Evolutionary conservation across 306 rosid species (phyloP).

Genomic region (Casuarina glauca): DNA sequence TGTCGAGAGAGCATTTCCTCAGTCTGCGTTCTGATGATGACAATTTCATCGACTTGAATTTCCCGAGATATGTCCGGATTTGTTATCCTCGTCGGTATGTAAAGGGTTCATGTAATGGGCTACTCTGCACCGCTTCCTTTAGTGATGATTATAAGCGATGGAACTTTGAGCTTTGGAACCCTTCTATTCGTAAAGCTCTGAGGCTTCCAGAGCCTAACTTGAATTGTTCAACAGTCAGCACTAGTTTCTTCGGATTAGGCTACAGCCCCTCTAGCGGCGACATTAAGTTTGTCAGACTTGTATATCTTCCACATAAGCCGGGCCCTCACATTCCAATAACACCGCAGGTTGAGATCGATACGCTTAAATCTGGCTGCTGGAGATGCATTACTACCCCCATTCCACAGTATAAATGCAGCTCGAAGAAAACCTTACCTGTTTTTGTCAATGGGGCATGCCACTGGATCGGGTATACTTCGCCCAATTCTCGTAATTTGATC

Average conservation of each 20-base stretch:
- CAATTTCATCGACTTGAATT: not conserved
- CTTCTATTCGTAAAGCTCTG: conserved; percentile 3
- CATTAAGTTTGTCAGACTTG: conserved; percentile 11
- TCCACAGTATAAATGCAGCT: not conserved
- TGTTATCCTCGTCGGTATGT: not conserved
- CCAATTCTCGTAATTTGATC: not conserved
- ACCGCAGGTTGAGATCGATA: conserved; percentile 7
- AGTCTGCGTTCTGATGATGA: no score
- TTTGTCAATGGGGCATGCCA: conserved; percentile 20
- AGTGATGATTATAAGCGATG: not conserved
- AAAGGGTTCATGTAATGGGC: conserved; percentile 6
- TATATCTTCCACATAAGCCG: not conserved
- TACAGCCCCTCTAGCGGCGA: not conserved
- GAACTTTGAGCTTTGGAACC: conserved; percentile 1
- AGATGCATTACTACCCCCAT: not conserved
- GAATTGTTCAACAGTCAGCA: not conserved
- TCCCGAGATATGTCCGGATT: no score
- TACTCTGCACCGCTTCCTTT: not conserved
- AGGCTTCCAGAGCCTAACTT: not conserved
- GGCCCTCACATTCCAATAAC: not conserved
- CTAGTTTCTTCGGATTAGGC: conserved; percentile 12
- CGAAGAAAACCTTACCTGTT: not conserved
- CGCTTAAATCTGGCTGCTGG: conserved; percentile 10
- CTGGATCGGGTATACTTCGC: conserved; percentile 3
- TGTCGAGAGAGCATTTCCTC: not conserved